Percentiles rank a stretch among this genome's conserved stretches.
phyloP scores from a whole-genome alignment of 345 rosid genomes.

The Arabis hirsuta region DNA sequence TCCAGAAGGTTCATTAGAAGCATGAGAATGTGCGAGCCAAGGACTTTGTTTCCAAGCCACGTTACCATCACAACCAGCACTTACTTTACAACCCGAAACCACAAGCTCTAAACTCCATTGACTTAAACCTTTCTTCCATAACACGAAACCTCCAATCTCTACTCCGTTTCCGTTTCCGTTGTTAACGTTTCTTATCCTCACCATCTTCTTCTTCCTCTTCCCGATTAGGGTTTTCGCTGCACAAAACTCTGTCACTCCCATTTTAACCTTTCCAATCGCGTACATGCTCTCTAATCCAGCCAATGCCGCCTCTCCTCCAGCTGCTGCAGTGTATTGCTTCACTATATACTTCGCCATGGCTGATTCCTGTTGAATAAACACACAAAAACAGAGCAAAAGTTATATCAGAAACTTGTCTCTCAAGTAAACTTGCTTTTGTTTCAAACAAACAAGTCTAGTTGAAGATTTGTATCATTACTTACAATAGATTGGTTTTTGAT shows the following conservation, averaged over 20 bases:
- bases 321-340: slow-evolving; percentile 48
- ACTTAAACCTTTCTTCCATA: slow-evolving; percentile 87
- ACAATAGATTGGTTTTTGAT: slow-evolving; percentile 47
- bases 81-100: slow-evolving; percentile 84
- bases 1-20: slow-evolving; percentile 82
- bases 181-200: slow-evolving; percentile 53
- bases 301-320: slow-evolving; percentile 42
- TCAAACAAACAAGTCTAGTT: neutral
- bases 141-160: slow-evolving; percentile 90
- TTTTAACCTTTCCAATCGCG: slow-evolving; percentile 50
- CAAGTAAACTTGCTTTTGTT: neutral
- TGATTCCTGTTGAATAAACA: slow-evolving; percentile 36
- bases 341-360: slow-evolving; percentile 50
- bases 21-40: slow-evolving; percentile 84
- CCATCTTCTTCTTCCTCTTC: slow-evolving; percentile 47
- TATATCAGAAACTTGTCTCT: slow-evolving; percentile 29
- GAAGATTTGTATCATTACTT: neutral
- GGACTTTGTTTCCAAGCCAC: slow-evolving; percentile 95
- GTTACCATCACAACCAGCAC: slow-evolving; percentile 94
- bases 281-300: slow-evolving; percentile 43
- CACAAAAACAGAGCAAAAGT: slow-evolving; percentile 21
- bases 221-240: slow-evolving; percentile 39
- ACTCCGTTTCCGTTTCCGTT: slow-evolving; percentile 55
- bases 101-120: slow-evolving; percentile 93
- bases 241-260: slow-evolving; percentile 45